phyloP scores from a whole-genome alignment of 2,329 filamentous ascomycete species.

The Elsinoe ampelina region DNA sequence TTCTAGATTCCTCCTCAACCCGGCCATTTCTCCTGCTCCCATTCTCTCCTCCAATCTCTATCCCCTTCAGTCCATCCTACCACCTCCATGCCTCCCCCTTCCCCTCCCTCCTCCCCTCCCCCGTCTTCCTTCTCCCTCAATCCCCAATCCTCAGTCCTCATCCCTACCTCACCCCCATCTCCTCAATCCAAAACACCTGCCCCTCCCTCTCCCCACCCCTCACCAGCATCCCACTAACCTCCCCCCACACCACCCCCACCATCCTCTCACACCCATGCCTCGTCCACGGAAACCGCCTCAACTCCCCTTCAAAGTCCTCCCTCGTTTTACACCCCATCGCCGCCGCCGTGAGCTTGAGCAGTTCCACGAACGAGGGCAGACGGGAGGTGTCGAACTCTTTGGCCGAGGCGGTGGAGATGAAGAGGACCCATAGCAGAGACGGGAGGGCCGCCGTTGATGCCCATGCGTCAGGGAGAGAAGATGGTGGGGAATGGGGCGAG shows the following conservation, averaged over 20 bases:
- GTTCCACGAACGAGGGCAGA: neutral
- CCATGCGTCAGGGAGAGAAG: neutral
- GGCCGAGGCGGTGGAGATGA: neutral
- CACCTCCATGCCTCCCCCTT: too few species aligned
- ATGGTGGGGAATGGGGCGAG: constrained; percentile 23
- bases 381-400: neutral
- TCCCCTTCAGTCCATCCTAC: too few species aligned
- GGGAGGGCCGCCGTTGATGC: neutral
- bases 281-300: neutral
- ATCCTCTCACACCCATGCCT: constrained; percentile 1
- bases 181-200: constrained; percentile 10
- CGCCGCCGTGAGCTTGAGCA: neutral
- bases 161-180: neutral
- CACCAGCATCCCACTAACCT: neutral
- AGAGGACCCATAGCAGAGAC: neutral
- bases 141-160: neutral
- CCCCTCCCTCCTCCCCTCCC: neutral
- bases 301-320: neutral
- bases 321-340: neutral
- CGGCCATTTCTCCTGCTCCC: too few species aligned
- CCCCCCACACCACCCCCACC: neutral
- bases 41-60: too few species aligned
- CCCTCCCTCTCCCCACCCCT: neutral
- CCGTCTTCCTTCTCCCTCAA: too few species aligned
- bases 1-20: too few species aligned